These are phyloP conservation scores for Immersiella caudata DNA, from an alignment of 495 filamentous ascomycete genomes.

Conservation along the genomic window DNA sequence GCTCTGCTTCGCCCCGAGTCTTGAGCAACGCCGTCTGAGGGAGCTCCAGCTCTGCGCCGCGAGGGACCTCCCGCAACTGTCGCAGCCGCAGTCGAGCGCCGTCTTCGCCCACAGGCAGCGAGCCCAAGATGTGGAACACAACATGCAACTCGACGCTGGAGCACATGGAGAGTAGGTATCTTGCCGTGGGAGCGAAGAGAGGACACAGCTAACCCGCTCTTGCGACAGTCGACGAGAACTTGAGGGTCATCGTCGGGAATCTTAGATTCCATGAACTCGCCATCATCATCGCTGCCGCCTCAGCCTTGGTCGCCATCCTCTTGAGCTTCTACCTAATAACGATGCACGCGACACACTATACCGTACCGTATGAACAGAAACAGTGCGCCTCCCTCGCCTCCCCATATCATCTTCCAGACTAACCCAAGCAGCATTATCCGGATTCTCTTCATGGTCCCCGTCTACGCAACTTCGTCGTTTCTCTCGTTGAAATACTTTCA, in stretches of 20 bases:
- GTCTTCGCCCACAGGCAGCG: background rate
- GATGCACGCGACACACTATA: constrained; percentile 80
- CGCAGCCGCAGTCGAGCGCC: background rate
- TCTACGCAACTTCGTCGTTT: constrained; percentile 80
- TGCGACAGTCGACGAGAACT: constrained; percentile 39
- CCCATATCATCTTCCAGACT: background rate
- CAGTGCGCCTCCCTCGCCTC: constrained; percentile 53
- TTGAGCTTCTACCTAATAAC: constrained; percentile 68
- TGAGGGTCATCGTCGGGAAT: constrained; percentile 42
- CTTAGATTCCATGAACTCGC: constrained; percentile 61
- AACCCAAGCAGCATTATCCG: constrained; percentile 69
- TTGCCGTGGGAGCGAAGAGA: background rate
- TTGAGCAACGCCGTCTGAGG: background rate
- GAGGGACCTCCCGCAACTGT: background rate
- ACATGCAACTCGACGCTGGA: constrained; percentile 59
- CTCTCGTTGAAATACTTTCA: constrained; percentile 77
- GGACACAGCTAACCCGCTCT: constrained; percentile 13
- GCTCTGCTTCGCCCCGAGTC: background rate
- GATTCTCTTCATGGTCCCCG: constrained; percentile 87
- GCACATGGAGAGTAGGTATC: constrained; percentile 56
- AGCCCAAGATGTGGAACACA: constrained; percentile 27
- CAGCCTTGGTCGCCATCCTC: constrained; percentile 57
- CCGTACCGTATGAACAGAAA: constrained; percentile 78
- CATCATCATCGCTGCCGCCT: constrained; percentile 55
- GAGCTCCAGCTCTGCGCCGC: constrained; percentile 3